A percentile compares a stretch with the other conserved stretches of the same genome.
These are phyloP conservation scores for Phytophthora idaei DNA, from an alignment of 352 stramenopile genomes.

Conservation along the genomic window DNA sequence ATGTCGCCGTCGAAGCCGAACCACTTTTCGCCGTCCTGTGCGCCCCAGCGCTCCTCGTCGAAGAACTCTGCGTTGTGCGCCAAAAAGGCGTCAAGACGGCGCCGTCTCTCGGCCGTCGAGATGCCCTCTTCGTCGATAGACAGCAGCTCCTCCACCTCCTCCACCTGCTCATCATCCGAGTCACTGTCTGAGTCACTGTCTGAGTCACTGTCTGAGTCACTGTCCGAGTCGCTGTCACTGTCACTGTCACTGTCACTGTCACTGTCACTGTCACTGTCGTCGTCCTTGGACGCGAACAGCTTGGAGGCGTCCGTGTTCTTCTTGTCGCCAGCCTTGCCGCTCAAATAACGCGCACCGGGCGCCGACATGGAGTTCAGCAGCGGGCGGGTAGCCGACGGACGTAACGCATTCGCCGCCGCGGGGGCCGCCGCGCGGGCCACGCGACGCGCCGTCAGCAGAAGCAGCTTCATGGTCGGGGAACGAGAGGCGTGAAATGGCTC, in stretches of 20 bases:
- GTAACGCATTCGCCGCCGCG: conserved; percentile 14
- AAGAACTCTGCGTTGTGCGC: conserved; percentile 64
- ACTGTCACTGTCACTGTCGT: conserved; percentile 22
- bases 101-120: conserved; percentile 28
- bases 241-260: conserved; percentile 26
- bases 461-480: conserved; percentile 53
- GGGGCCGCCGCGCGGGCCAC: conserved; percentile 28
- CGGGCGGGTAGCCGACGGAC: conserved; percentile 9
- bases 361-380: conserved; percentile 16
- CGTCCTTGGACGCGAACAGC: conserved; percentile 28
- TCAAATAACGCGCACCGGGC: conserved; percentile 27
- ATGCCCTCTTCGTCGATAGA: conserved; percentile 48
- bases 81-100: conserved; percentile 35
- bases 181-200: conserved; percentile 41
- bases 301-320: conserved; percentile 34
- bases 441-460: conserved; percentile 43
- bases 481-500: conserved; percentile 39
- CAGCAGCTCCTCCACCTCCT: conserved; percentile 30
- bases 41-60: conserved; percentile 72
- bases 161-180: conserved; percentile 27
- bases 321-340: conserved; percentile 18
- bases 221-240: conserved; percentile 24
- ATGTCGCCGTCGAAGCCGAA: conserved; percentile 83
- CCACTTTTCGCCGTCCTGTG: conserved; percentile 75
- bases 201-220: conserved; percentile 30